A percentile compares a stretch with the other conserved stretches of the same genome.
Conservation (phyloP, 148 eudicot species). For the Euryodendron excelsum region DNA sequence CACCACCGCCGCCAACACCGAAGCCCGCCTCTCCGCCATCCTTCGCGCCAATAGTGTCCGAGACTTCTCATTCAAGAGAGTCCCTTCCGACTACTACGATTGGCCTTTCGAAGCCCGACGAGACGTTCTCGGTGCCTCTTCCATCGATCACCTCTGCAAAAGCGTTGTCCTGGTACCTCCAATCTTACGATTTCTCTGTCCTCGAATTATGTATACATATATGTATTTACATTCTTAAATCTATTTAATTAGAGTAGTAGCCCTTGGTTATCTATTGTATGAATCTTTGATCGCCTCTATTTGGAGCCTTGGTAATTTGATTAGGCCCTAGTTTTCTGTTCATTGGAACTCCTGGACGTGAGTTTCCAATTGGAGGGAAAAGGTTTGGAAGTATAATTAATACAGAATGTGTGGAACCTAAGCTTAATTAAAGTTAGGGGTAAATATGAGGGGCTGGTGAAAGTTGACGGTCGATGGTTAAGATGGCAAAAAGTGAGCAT, state of each 20-base stretch:
- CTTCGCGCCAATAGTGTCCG: slow-evolving; percentile 45
- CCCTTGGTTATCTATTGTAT: neutral
- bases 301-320: neutral
- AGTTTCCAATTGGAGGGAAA: neutral
- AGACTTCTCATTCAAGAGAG: slow-evolving; percentile 70
- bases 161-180: slow-evolving; percentile 81
- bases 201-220: neutral
- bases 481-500: neutral
- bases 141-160: slow-evolving; percentile 91
- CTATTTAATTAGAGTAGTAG: neutral
- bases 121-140: slow-evolving; percentile 64
- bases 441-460: neutral
- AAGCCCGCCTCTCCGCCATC: slow-evolving; percentile 69
- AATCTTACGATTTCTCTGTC: neutral
- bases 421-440: neutral
- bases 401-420: neutral
- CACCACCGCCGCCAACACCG: slow-evolving; percentile 42
- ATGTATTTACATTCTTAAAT: neutral
- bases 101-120: slow-evolving; percentile 65
- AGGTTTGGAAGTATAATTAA: neutral
- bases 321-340: neutral
- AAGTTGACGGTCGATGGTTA: neutral
- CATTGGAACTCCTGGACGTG: neutral
- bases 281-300: too few relatives aligned
- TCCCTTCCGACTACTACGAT: slow-evolving; percentile 74